Base-by-base conservation (phyloP, 495 filamentous ascomycete species). In the Thozetella sp. region DNA sequence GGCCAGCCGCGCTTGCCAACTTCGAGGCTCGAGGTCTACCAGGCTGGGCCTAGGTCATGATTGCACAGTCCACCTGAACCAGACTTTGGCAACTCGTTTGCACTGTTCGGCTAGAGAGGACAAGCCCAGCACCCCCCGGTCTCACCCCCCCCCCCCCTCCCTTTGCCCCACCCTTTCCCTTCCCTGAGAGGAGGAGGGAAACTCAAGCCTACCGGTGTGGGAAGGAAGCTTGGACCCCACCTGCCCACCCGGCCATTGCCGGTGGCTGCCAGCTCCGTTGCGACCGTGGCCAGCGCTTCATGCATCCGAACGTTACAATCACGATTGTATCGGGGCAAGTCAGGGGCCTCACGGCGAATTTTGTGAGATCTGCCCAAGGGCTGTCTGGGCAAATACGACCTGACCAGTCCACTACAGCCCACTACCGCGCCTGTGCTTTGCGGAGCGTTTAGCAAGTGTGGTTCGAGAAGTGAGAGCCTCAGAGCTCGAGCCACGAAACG, bases 261-360 rank as follows among this genome's bases (percentile, higher is more conserved):
- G 67, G 69, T 73, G 67, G 71, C 69, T 72, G 57, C 50, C 56
- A 34, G 48, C 56, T 68, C 62, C 46, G 64, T 63, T 73, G 61
- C 67, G 53, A 72, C 64, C 34, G 60, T 62, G 67, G 61, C 26
- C 57, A 46, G 27, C 53, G 56, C 58, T 56, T 62, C 61, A 58
- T 68, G 67, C 64, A 61, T 62, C 56, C 62, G 56, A 64, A 71
- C 66, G 72, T 74, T 74, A 59, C 72, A 74, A 66, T 67, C 61
- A 62, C 66, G 68, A 69, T 69, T 68, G 69, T 61, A 72, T 74
- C 70, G 66, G 72, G 71, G 30, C 59, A 70, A 74, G 67, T 72
- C 69, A 72, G 67, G 67, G 71, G 69, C 62, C 59, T 51, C 43
- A 53, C 63, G 53, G 58, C 60, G 57, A 59, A 63, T 61, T 67